Conservation (phyloP, 805 yeast species). For the Cyberlindnera bimundalis region DNA sequence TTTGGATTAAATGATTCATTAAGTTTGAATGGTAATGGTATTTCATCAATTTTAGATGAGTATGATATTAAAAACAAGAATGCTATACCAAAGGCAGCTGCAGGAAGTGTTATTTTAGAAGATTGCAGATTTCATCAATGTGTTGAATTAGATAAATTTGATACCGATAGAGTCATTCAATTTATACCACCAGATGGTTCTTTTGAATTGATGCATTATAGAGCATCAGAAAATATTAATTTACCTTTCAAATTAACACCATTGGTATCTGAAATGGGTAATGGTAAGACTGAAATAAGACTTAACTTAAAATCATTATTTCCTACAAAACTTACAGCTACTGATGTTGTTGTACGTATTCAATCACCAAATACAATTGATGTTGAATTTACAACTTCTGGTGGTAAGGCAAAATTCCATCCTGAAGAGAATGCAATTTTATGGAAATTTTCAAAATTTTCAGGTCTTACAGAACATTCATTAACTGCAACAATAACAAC, state of each 20-base stretch:
- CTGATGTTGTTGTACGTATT: slow-evolving; percentile 57
- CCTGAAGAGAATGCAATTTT: slow-evolving; percentile 60
- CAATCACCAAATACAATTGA: slow-evolving; percentile 64
- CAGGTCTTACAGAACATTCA: slow-evolving; percentile 62
- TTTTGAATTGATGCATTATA: slow-evolving; percentile 77
- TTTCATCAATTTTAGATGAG: slow-evolving; percentile 16
- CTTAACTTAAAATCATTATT: slow-evolving; percentile 62
- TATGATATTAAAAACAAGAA: slow-evolving; percentile 30
- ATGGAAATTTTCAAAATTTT: slow-evolving; percentile 70
- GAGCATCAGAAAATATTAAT: slow-evolving; percentile 53
- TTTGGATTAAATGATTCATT: slow-evolving; percentile 68
- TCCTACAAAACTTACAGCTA: slow-evolving; percentile 55
- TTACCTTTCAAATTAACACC: slow-evolving; percentile 72
- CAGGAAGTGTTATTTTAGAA: slow-evolving; percentile 54
- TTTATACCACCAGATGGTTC: slow-evolving; percentile 88
- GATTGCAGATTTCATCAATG: slow-evolving; percentile 88
- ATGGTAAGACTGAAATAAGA: slow-evolving; percentile 47
- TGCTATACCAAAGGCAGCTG: slow-evolving; percentile 38
- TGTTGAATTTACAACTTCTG: slow-evolving; percentile 41
- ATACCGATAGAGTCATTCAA: slow-evolving; percentile 57
- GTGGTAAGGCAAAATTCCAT: slow-evolving; percentile 66
- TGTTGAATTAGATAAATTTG: slow-evolving; percentile 69
- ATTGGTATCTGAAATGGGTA: slow-evolving; percentile 43
- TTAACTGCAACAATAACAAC: slow-evolving; percentile 52
- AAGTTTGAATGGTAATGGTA: slow-evolving; percentile 24